Percentiles rank a stretch among this genome's conserved stretches.
These are phyloP conservation scores for Dalbergia oliveri DNA, from an alignment of 306 rosid genomes.

Conservation along the genomic window DNA sequence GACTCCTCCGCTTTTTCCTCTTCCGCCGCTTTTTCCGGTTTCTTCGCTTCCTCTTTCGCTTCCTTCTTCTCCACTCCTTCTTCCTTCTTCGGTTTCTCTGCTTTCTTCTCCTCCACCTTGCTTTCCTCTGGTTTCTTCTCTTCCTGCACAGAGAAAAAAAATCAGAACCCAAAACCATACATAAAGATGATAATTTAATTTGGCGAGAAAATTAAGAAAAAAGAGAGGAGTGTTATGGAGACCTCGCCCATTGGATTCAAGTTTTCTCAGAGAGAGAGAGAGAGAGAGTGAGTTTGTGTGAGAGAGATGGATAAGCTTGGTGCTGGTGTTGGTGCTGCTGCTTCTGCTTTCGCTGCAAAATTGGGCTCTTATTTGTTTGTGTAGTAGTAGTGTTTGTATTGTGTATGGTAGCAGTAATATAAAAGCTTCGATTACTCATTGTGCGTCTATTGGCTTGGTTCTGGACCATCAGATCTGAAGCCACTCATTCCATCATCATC, in stretches of 20 bases:
- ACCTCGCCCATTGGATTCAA: constrained; percentile 71
- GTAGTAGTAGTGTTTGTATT: background rate
- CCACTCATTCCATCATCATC: constrained; percentile 45
- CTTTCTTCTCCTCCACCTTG: constrained; percentile 62
- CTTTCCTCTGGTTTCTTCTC: constrained; percentile 68
- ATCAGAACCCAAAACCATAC: constrained; percentile 9
- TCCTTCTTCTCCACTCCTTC: constrained; percentile 49
- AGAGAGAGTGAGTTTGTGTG: background rate
- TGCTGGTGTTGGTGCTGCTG: background rate
- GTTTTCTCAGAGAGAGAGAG: constrained; percentile 21
- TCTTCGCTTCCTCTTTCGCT: constrained; percentile 17
- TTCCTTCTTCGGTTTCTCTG: constrained; percentile 49
- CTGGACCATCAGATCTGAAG: constrained; percentile 55
- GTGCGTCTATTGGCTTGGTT: background rate
- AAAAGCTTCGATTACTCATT: background rate
- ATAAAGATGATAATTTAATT: background rate
- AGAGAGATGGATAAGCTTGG: constrained; percentile 20
- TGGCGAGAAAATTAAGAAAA: background rate
- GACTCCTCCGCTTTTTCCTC: constrained; percentile 46
- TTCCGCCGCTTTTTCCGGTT: constrained; percentile 42
- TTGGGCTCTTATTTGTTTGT: background rate
- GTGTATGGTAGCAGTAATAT: background rate
- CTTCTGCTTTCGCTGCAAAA: background rate
- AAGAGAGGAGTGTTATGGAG: background rate
- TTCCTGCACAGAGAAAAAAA: constrained; percentile 50